Percentiles rank a stretch among this genome's conserved stretches.
phyloP scores from a whole-genome alignment of 1,284 basidiomycete species.

The Pisolithus thermaeus region DNA sequence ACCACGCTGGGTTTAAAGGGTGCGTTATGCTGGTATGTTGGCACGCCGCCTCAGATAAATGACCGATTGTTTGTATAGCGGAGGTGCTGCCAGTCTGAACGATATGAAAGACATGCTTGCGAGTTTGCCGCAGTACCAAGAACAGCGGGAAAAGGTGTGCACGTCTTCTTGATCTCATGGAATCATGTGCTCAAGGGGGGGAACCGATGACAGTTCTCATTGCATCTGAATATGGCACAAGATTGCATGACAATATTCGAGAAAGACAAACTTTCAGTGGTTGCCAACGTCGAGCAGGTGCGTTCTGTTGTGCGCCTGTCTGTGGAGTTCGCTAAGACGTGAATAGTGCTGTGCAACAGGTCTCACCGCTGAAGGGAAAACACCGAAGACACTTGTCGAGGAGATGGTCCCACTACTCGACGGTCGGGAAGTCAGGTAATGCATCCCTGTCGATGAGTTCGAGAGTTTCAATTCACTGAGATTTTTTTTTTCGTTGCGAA shows the following conservation, averaged over 20 bases:
- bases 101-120: constrained; percentile 99
- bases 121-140: constrained; percentile 90
- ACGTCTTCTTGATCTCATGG: neutral
- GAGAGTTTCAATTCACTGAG: neutral
- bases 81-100: constrained; percentile 84
- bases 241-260: constrained; percentile 96
- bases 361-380: constrained; percentile 81
- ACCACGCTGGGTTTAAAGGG: constrained; percentile 90
- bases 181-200: neutral
- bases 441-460: neutral
- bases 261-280: constrained; percentile 72
- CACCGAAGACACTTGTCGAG: constrained; percentile 89
- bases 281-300: constrained; percentile 93
- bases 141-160: constrained; percentile 87
- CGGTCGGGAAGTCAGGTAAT: constrained; percentile 73
- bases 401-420: constrained; percentile 98
- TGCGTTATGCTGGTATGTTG: constrained; percentile 31
- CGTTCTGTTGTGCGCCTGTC: neutral
- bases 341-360: constrained; percentile 87
- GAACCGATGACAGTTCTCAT: constrained; percentile 64
- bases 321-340: neutral
- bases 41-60: neutral
- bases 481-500: constrained; percentile 27
- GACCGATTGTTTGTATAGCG: constrained; percentile 33
- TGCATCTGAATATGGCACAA: constrained; percentile 97